Evolutionary conservation across 1,284 basidiomycete species (phyloP), one percentile per base, ranked within the genome.

Genomic region (Somion occarium): DNA sequence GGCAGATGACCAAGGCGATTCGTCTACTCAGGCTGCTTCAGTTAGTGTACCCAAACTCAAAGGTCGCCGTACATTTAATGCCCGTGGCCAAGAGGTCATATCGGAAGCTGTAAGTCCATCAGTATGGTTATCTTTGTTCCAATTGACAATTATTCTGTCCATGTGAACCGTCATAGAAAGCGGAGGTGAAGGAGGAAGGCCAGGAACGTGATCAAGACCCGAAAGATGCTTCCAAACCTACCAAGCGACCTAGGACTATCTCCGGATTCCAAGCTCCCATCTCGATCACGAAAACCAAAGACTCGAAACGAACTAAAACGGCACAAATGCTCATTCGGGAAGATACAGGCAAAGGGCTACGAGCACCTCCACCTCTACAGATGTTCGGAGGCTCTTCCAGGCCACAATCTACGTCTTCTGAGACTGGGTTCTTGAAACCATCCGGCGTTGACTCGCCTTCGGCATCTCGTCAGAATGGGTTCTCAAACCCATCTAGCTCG

Each of bases 301-400:
- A 64, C 52, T 64, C 52, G 50, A 58, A 55, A 19, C 60, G 58
- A 24, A 64, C 69, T 24, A 77, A 75, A 61, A 72, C 73, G 13
- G 82, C 78, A 0, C 72, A 72, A 59, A 66, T 77, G 54, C 60
- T 77, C 24, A 73, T 85, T 18, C 77, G 75, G 54, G 76, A 83
- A 56, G 75, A 65, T 53, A 58, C 66, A 5, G 68, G 69, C n/a
- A 52, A 51, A n/a, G 50, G 53, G 1, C 54, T 52, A 15, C 60
- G 58, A 18, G 42, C 52, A 3, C 53, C 56, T 15, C 24, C 52
- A 3, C 53, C 56, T 15, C 24, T 45, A 3, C 26, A 43, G 73
- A 76, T 37, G 76, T 74, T n/a, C 60, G 65, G 47, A 75, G 76
- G 64, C 52, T 78, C 48, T 69, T 69, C 52, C 56, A 59, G 38